phyloP scores from a whole-genome alignment of 108 stramenopile genomes.

The Epithemia pelagica region DNA sequence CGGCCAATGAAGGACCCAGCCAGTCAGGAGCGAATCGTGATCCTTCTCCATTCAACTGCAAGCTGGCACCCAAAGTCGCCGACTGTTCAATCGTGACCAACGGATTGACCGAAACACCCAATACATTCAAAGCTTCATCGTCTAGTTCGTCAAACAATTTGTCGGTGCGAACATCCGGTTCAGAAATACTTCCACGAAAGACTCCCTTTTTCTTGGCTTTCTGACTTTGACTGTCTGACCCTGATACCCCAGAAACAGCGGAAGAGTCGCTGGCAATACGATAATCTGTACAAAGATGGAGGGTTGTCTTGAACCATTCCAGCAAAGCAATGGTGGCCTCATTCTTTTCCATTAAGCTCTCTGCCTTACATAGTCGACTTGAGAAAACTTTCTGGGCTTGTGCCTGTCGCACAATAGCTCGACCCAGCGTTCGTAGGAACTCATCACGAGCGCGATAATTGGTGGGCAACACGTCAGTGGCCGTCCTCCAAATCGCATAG shows the following conservation, averaged over 20 bases:
- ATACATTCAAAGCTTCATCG: slow-evolving; percentile 40
- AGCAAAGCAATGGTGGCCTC: slow-evolving; percentile 47
- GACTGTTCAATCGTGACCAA: slow-evolving; percentile 62
- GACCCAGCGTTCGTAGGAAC: slow-evolving; percentile 54
- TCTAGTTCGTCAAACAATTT: slow-evolving; percentile 71
- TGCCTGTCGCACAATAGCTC: slow-evolving; percentile 13
- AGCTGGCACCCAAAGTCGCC: slow-evolving; percentile 55
- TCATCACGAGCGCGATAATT: slow-evolving; percentile 50
- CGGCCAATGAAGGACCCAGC: slow-evolving; percentile 65
- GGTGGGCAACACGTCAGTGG: slow-evolving; percentile 40
- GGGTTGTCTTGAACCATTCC: slow-evolving; percentile 32
- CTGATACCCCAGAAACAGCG: background rate
- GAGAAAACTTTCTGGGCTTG: background rate
- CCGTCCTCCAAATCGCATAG: slow-evolving; percentile 77
- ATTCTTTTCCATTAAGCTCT: slow-evolving; percentile 7
- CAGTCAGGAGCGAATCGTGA: slow-evolving; percentile 75
- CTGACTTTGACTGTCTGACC: background rate
- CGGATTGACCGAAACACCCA: slow-evolving; percentile 54
- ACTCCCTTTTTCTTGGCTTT: slow-evolving; percentile 8
- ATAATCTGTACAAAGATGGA: slow-evolving; percentile 38
- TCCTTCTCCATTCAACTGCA: slow-evolving; percentile 81
- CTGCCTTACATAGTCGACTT: background rate
- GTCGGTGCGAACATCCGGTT: background rate
- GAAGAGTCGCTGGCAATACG: slow-evolving; percentile 15
- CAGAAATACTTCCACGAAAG: slow-evolving; percentile 34